A percentile compares a stretch with the other conserved stretches of the same genome.
These are phyloP conservation scores for Suillus ampliporus DNA, from an alignment of 768 basidiomycete species.

Conservation along the genomic window DNA sequence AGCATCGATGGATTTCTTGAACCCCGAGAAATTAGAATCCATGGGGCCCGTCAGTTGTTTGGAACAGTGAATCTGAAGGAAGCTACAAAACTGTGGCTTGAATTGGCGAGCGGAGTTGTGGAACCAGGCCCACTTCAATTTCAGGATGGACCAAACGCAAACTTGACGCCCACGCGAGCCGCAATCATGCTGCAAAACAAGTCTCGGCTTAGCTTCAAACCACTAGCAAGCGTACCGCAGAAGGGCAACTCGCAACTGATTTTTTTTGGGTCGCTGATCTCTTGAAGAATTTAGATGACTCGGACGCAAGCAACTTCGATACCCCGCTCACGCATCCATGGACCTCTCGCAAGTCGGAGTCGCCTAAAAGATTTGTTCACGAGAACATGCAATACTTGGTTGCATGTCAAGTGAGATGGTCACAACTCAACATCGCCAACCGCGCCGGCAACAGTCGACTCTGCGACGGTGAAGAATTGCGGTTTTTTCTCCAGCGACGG, in stretches of 20 bases:
- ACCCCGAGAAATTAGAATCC: neutral
- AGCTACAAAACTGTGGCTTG: no score
- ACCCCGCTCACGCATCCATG: neutral
- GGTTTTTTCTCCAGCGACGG: neutral
- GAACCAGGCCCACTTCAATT: slow-evolving; percentile 1
- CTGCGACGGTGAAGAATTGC: neutral
- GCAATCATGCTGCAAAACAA: neutral
- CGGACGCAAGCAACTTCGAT: neutral
- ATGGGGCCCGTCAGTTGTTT: neutral
- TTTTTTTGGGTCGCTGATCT: neutral
- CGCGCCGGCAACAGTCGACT: neutral
- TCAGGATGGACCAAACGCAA: neutral
- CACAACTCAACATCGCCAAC: neutral
- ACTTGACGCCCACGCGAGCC: neutral
- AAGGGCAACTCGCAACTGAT: neutral
- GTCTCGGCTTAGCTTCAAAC: neutral
- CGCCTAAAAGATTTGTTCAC: neutral
- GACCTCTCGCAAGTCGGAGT: neutral
- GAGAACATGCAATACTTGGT: neutral
- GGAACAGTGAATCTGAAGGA: neutral
- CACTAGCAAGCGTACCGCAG: neutral
- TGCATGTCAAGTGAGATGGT: neutral
- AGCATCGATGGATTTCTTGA: neutral
- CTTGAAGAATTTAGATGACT: neutral
- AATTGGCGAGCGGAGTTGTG: slow-evolving; percentile 5